These are phyloP conservation scores for Diddensiella transvaalensis DNA, from an alignment of 805 yeast genomes.

Conservation along the genomic window DNA sequence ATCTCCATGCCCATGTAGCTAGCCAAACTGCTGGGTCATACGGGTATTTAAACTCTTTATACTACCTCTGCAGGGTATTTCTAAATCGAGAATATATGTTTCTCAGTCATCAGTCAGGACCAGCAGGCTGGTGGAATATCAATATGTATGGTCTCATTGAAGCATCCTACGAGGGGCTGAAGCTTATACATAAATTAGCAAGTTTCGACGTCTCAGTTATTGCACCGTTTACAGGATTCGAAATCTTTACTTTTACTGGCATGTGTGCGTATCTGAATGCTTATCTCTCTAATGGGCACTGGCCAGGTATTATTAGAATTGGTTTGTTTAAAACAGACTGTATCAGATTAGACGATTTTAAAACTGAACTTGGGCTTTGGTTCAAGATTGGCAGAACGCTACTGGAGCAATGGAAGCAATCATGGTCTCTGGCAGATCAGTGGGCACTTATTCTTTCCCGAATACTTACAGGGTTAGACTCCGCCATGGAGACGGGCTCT, in stretches of 20 bases:
- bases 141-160: constrained; percentile 5
- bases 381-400: constrained; percentile 1
- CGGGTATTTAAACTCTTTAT: constrained; percentile 12
- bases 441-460: constrained; percentile 4
- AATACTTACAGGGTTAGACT: constrained; percentile 3
- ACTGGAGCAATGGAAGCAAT: constrained; percentile 7
- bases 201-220: constrained; percentile 6
- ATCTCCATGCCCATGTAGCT: constrained; percentile 12
- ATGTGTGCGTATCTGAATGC: constrained; percentile 16
- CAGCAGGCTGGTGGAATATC: constrained; percentile 9
- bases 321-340: background rate
- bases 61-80: constrained; percentile 9
- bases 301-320: background rate
- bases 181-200: background rate
- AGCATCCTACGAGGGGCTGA: constrained; percentile 2
- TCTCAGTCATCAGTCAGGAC: constrained; percentile 8
- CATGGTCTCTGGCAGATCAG: constrained; percentile 1
- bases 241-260: constrained; percentile 15
- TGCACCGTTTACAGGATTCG: constrained; percentile 18
- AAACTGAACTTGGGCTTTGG: background rate
- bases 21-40: constrained; percentile 13
- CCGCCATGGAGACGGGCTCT: constrained; percentile 3
- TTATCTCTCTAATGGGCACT: constrained; percentile 3
- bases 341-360: background rate
- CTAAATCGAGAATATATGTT: constrained; percentile 13